Evolutionary conservation across 1,284 basidiomycete genomes (phyloP).

Genomic region (Lentinus polychrous): DNA sequence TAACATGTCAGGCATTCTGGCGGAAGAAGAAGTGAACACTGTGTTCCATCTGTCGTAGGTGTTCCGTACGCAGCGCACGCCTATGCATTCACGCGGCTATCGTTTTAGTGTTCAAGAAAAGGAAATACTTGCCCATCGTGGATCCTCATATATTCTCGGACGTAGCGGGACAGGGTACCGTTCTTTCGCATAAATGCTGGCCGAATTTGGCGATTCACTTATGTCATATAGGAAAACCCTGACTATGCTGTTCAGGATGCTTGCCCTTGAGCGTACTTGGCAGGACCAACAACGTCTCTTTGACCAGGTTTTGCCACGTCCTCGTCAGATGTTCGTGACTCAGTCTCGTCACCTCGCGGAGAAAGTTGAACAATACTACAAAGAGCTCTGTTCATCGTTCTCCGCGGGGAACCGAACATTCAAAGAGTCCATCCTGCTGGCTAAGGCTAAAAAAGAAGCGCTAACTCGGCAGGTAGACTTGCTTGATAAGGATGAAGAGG

Average conservation of each 20-base stretch:
- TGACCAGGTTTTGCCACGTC: conserved; percentile 30
- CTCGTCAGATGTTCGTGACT: conserved; percentile 66
- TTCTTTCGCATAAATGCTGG: not conserved
- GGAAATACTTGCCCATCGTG: conserved; percentile 42
- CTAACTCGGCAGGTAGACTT: too few species aligned
- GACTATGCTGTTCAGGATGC: conserved; percentile 59
- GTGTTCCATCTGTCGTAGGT: conserved; percentile 51
- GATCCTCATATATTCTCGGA: conserved; percentile 46
- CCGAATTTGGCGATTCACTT: not conserved
- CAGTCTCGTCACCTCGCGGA: conserved; percentile 57
- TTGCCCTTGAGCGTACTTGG: conserved; percentile 45
- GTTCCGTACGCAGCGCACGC: conserved; percentile 11
- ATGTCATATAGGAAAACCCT: conserved; percentile 71
- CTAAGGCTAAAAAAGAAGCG: conserved; percentile 5
- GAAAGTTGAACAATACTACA: conserved; percentile 63
- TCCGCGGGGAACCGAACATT: too few species aligned
- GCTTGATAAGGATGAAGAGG: too few species aligned
- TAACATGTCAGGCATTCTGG: conserved; percentile 38
- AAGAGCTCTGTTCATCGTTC: conserved; percentile 43
- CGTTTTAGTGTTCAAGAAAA: conserved; percentile 45
- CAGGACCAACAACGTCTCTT: conserved; percentile 40
- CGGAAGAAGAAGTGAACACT: conserved; percentile 38
- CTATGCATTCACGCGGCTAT: conserved; percentile 21
- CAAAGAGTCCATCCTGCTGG: conserved; percentile 29
- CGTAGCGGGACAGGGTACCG: conserved; percentile 13